A percentile compares a stretch with the other conserved stretches of the same genome.
phyloP scores from a whole-genome alignment of 257 asterid species.

The Osmanthus fragrans region DNA sequence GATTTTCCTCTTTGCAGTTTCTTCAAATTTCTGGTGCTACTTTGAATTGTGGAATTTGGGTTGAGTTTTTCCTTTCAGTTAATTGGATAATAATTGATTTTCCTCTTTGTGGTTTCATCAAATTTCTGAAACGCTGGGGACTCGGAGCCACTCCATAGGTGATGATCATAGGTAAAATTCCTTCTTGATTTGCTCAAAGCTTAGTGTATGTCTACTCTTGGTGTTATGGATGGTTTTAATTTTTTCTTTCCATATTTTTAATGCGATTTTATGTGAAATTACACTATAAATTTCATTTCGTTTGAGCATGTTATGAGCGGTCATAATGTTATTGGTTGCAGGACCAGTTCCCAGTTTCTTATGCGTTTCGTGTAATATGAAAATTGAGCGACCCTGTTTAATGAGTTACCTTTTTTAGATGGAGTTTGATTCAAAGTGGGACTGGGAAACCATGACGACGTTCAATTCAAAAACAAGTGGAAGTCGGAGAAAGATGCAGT shows the following conservation, averaged over 20 bases:
- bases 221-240: background rate
- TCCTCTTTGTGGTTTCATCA: slow-evolving; percentile 9
- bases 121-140: slow-evolving; percentile 15
- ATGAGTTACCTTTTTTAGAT: slow-evolving; percentile 46
- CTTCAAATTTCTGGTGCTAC: slow-evolving; percentile 8
- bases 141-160: slow-evolving; percentile 25
- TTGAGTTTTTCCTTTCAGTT: background rate
- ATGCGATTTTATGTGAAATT: background rate
- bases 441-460: slow-evolving; percentile 61
- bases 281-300: background rate
- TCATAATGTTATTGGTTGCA: slow-evolving; percentile 14
- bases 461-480: slow-evolving; percentile 53
- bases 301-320: slow-evolving; percentile 16
- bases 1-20: slow-evolving; percentile 13
- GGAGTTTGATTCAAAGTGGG: slow-evolving; percentile 83
- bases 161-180: slow-evolving; percentile 24
- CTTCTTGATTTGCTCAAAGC: background rate
- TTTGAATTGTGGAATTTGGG: slow-evolving; percentile 7
- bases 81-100: slow-evolving; percentile 4
- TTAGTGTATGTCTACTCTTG: background rate
- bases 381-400: slow-evolving; percentile 22
- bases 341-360: slow-evolving; percentile 30
- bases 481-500: slow-evolving; percentile 59
- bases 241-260: background rate
- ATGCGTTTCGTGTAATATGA: slow-evolving; percentile 31